Evolutionary conservation across 73 alveolate species (phyloP).

Genomic region (Durusdinium trenchii): DNA sequence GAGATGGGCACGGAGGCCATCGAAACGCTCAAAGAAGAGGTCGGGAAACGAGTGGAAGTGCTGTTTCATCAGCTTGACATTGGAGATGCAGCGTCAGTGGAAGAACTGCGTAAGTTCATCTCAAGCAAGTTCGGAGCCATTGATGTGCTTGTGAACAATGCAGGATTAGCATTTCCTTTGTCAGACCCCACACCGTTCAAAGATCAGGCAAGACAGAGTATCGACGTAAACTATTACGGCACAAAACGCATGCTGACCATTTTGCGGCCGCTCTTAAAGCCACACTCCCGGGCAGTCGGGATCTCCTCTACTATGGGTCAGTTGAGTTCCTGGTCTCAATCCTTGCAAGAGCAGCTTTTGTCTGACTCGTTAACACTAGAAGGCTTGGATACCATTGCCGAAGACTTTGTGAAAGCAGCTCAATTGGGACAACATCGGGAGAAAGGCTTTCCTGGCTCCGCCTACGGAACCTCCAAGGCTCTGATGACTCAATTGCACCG

Average conservation of each 20-base stretch:
- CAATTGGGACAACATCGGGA: constrained; percentile 24
- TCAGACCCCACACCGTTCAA: constrained; percentile 65
- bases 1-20: constrained; percentile 61
- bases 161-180: constrained; percentile 69
- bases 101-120: not conserved
- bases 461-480: constrained; percentile 80
- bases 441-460: constrained; percentile 79
- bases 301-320: constrained; percentile 55
- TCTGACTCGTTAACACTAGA: constrained; percentile 28
- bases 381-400: constrained; percentile 67
- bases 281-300: constrained; percentile 47
- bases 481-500: constrained; percentile 86
- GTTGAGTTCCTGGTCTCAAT: not conserved
- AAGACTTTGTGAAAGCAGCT: constrained; percentile 81
- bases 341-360: not conserved
- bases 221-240: constrained; percentile 70
- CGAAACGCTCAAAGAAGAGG: constrained; percentile 22
- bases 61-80: constrained; percentile 82
- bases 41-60: constrained; percentile 31
- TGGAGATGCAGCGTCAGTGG: constrained; percentile 41
- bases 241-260: constrained; percentile 83
- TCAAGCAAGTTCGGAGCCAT: constrained; percentile 36
- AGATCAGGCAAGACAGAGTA: constrained; percentile 7
- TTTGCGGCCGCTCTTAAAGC: constrained; percentile 37
- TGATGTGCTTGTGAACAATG: constrained; percentile 75